Base-by-base conservation (phyloP, 2,329 filamentous ascomycete genomes). In the Fusarium sp. region DNA sequence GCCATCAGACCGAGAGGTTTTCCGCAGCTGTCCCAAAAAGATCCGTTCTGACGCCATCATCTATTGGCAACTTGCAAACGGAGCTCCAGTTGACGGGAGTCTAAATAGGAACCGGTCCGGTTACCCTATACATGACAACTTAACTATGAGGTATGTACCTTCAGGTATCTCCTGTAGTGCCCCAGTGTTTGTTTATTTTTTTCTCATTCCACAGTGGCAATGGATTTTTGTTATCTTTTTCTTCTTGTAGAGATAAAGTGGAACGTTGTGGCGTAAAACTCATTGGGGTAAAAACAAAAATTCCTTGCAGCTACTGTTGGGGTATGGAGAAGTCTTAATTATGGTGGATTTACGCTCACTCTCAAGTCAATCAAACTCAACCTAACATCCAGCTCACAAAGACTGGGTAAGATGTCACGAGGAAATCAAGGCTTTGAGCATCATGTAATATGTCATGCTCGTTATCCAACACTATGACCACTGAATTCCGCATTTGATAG, bases 41-140 rank as follows among this genome's bases (percentile, higher is more conserved):
- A 35, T 61, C 59, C 43, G 58, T 62, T 58, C 72, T 72, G 70
- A 74, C 72, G 70, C 72, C 70, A 74, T 72, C 69, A 74, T 72
- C 33, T 52, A 9, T n/a, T 35, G 15, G 15, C 9, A 35, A 35
- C 15, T 49, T 29, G 43, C 49, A 43, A 41, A 35, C 31, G 46
- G 51, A 63, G 41, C 58, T 69, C 62, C 53, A 56, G 61, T 57
- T 58, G 43, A 40, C 61, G 50, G 50, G 41, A 45, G 21, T 39
- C 20, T 56, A 14, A 9, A 35, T n/a, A 17, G 39, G 31, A 42
- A 27, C 61, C 64, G 64, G 61, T 42, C 61, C 65, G 66, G 66
- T 42, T 69, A 69, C 66, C 66, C 61, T 69, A 54, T 29, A 49
- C n/a, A n/a, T 27, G 11, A 11, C 11, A 18, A 21, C 17, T 40